These are phyloP conservation scores for Vitis labrusca DNA, from an alignment of 164 flowering plant genomes.

Conservation along the genomic window DNA sequence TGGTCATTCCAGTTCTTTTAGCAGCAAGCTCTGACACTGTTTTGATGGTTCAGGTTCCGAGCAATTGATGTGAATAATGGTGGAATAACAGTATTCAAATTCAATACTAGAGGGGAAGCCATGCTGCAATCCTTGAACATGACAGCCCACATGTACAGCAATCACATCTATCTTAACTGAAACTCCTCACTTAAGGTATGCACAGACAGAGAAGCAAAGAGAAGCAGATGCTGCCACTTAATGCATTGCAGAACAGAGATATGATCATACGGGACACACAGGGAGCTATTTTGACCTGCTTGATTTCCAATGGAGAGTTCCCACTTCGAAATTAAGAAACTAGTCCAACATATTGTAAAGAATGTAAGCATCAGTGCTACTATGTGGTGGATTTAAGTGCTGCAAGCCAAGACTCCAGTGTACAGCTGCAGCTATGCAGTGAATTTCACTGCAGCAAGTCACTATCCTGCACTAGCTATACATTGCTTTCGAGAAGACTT, in stretches of 20 bases:
- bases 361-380: neutral
- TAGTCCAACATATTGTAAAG: neutral
- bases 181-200: neutral
- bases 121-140: conserved; percentile 66
- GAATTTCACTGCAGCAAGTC: too few species aligned
- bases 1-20: neutral
- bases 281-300: neutral
- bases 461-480: too few species aligned
- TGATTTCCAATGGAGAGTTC: neutral
- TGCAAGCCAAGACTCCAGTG: too few species aligned
- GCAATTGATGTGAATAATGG: conserved; percentile 65
- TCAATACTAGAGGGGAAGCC: conserved; percentile 67
- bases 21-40: neutral
- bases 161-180: conserved; percentile 50
- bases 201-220: neutral
- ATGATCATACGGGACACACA: neutral
- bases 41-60: conserved; percentile 52
- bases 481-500: too few species aligned
- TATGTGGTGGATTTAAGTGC: too few species aligned
- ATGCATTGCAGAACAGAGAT: neutral
- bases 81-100: conserved; percentile 54
- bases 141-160: conserved; percentile 74
- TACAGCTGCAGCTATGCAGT: too few species aligned
- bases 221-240: neutral
- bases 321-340: neutral